Evolutionary conservation across 768 basidiomycete species (phyloP).

Genomic region (Mycena leptocephala): DNA sequence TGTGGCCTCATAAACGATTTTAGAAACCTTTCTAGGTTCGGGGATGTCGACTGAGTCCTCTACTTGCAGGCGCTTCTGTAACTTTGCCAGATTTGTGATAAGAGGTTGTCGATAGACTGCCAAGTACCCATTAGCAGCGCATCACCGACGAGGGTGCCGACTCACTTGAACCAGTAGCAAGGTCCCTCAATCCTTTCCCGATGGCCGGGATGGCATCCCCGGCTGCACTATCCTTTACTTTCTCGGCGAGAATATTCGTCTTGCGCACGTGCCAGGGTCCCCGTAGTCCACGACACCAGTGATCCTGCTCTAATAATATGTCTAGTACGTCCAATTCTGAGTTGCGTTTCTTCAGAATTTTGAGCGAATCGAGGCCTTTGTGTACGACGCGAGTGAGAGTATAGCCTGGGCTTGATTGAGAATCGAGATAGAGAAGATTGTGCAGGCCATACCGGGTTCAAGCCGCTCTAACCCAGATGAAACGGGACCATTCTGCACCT

Average conservation of each 20-base stretch:
- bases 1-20: background rate
- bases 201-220: background rate
- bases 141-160: background rate
- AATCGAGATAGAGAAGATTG: background rate
- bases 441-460: slow-evolving; percentile 4
- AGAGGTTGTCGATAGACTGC: slow-evolving; percentile 14
- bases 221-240: background rate
- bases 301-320: background rate
- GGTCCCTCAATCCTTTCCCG: background rate
- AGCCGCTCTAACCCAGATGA: background rate
- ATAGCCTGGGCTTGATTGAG: background rate
- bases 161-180: background rate
- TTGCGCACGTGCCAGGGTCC: slow-evolving; percentile 17
- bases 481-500: background rate
- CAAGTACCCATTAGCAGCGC: background rate
- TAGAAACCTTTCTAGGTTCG: background rate
- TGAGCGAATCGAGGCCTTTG: slow-evolving; percentile 10
- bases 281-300: slow-evolving; percentile 7
- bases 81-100: background rate
- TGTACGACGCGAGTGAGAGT: slow-evolving; percentile 11
- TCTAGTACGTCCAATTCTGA: background rate
- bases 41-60: background rate
- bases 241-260: background rate
- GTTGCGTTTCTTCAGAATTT: background rate
- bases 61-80: slow-evolving; percentile 10